Evolutionary conservation across 78 protist genomes (phyloP), one percentile per base, ranked within the genome.

Genomic region (Mantamonas sphyraenae): DNA sequence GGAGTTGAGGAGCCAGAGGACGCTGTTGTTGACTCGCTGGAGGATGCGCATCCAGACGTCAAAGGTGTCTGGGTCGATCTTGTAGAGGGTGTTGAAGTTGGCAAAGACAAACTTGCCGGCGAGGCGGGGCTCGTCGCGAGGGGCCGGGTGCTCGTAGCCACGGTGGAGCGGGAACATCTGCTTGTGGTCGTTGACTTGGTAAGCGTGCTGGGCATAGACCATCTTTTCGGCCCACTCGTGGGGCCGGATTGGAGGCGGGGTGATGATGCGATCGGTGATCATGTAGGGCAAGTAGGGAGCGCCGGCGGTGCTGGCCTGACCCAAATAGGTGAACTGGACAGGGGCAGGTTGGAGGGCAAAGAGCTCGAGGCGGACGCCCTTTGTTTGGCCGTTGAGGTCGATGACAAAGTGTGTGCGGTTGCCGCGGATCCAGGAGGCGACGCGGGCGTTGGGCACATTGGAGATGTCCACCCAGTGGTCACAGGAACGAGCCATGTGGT

Each of bases 371-470:
- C 77, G 31, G 30, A 50, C 43, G 42, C 70, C 71, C 35, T 45
- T 33, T 1, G 87, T 75, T 62, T 82, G 63, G 20, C 87, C 87
- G 35, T 69, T 56, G 68, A 82, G 87, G 43, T 74, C 68, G 56
- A 82, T 65, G 19, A 82, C 62, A 26, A 82, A 61, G 78, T 74
- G 59, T 31, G 76, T 76, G 2, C 59, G 50, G 16, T 71, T 60
- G 2, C 19, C 20, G 42, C 22, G 22, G 37, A 72, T 69, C 40
- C 4, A 1, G 4, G 38, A 39, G 9, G 73, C 71, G 22, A 53
- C 78, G 26, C 2, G 22, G 31, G 16, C 68, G 24, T 17, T 30
- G 35, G 8, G 45, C 33, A 35, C 4, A 8, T 10, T 62, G 33
- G 40, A 34, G 37, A 74, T 20, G 53, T 74, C 71, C n/a, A 74